phyloP scores from a whole-genome alignment of 495 filamentous ascomycete species.

The Mycothermus thermophilus region DNA sequence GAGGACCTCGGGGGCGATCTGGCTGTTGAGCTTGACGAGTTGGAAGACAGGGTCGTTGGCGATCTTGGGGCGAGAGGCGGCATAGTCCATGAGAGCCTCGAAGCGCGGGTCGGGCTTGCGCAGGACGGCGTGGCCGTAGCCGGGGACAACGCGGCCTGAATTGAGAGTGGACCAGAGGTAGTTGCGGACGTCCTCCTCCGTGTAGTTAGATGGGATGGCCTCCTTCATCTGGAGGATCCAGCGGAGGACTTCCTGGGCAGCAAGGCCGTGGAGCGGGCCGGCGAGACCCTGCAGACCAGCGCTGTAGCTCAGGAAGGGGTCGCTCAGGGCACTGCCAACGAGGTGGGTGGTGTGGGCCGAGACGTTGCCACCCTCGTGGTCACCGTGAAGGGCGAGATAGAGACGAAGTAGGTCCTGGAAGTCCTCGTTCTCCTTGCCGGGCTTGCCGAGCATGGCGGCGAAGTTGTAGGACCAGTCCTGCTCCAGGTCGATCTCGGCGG shows the following conservation, averaged over 20 bases:
- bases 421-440: conserved; percentile 67
- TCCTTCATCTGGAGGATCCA: conserved; percentile 94
- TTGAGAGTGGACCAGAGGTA: conserved; percentile 92
- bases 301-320: conserved; percentile 91
- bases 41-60: conserved; percentile 79
- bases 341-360: conserved; percentile 95
- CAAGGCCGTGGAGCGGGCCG: conserved; percentile 86
- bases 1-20: conserved; percentile 68
- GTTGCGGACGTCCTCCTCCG: conserved; percentile 60
- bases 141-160: conserved; percentile 86
- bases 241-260: conserved; percentile 91
- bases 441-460: conserved; percentile 88
- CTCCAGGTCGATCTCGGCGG: conserved; percentile 59
- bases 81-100: conserved; percentile 93
- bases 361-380: conserved; percentile 97
- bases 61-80: conserved; percentile 68
- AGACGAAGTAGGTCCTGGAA: conserved; percentile 91
- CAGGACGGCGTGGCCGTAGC: conserved; percentile 96
- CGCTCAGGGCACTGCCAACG: conserved; percentile 87
- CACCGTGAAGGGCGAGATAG: conserved; percentile 91
- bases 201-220: conserved; percentile 62
- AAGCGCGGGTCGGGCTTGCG: conserved; percentile 95
- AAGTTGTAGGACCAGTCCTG: conserved; percentile 99
- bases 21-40: conserved; percentile 74
- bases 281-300: conserved; percentile 92